These are phyloP conservation scores for Multifurca ochricompacta DNA, from an alignment of 768 basidiomycete genomes.

Conservation along the genomic window DNA sequence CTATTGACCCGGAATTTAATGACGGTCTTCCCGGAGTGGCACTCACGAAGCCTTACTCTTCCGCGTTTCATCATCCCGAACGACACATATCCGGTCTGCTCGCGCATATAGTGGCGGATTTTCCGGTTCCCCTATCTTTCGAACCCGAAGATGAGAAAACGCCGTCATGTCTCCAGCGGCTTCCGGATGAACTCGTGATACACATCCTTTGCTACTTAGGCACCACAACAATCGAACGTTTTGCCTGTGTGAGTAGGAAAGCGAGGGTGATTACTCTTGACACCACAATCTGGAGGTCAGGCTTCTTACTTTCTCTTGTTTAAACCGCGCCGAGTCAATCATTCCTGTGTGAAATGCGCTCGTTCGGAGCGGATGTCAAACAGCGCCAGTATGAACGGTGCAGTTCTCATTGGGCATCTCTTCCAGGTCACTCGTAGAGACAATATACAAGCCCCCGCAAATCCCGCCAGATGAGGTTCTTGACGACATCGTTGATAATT, in stretches of 20 bases:
- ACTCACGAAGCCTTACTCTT: conserved; percentile 7
- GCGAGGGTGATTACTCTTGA: conserved; percentile 68
- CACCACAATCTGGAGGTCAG: conserved; percentile 67
- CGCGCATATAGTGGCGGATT: conserved; percentile 40
- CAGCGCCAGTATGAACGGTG: not conserved
- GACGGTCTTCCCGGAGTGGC: conserved; percentile 5
- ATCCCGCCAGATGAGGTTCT: conserved; percentile 47
- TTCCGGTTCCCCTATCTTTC: conserved; percentile 47
- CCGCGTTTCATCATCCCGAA: conserved; percentile 8
- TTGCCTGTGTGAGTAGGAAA: conserved; percentile 65
- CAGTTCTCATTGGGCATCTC: conserved; percentile 11
- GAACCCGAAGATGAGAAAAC: conserved; percentile 61
- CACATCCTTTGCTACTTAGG: conserved; percentile 61
- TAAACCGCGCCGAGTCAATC: not conserved
- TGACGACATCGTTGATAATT: conserved; percentile 37
- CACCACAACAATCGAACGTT: conserved; percentile 62
- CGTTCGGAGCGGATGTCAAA: not conserved
- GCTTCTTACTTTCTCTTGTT: not conserved
- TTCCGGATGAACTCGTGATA: conserved; percentile 76
- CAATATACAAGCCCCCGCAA: conserved; percentile 71
- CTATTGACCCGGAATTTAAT: not conserved
- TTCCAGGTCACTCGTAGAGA: conserved; percentile 51
- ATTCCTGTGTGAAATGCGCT: not conserved
- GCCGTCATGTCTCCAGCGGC: conserved; percentile 42
- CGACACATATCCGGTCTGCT: conserved; percentile 35